Conservation (phyloP, 1,139 yeast genomes). For the Geotrichum europaeum region DNA sequence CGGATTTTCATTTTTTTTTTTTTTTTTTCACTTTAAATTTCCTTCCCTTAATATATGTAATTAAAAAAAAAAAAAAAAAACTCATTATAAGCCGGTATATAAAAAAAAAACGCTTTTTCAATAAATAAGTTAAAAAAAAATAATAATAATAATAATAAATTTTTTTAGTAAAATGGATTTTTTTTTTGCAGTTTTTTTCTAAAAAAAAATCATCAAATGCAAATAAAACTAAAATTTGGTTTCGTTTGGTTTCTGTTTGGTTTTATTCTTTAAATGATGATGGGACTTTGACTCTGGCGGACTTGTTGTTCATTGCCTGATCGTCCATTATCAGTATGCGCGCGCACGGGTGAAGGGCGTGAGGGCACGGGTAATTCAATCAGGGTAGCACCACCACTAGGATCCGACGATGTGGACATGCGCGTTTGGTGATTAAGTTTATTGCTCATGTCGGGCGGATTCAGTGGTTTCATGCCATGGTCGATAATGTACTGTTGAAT, state of each 20-base stretch:
- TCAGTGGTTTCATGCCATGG: neutral
- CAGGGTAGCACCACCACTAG: neutral
- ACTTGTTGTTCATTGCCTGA: neutral
- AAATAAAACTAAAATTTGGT: conserved; percentile 60
- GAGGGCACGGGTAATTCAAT: neutral
- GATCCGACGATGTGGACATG: conserved; percentile 3
- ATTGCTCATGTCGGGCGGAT: neutral
- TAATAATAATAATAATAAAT: no score
- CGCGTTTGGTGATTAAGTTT: neutral
- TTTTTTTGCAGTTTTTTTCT: neutral
- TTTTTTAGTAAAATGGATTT: no score
- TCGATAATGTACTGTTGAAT: conserved; percentile 25
- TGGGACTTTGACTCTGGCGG: conserved; percentile 71
- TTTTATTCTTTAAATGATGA: conserved; percentile 81
- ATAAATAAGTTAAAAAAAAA: no score
- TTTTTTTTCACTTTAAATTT: no score
- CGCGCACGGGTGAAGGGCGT: conserved; percentile 2
- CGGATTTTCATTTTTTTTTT: no score
- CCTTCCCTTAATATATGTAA: neutral
- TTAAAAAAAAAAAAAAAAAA: no score
- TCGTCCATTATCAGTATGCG: conserved; percentile 8
- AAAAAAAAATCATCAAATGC: neutral
- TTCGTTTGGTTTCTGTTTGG: no score
- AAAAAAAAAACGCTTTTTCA: no score
- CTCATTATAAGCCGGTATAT: neutral